Evolutionary conservation across 805 yeast species (phyloP), one percentile per base, ranked within the genome.

Genomic region (Candida boidinii): DNA sequence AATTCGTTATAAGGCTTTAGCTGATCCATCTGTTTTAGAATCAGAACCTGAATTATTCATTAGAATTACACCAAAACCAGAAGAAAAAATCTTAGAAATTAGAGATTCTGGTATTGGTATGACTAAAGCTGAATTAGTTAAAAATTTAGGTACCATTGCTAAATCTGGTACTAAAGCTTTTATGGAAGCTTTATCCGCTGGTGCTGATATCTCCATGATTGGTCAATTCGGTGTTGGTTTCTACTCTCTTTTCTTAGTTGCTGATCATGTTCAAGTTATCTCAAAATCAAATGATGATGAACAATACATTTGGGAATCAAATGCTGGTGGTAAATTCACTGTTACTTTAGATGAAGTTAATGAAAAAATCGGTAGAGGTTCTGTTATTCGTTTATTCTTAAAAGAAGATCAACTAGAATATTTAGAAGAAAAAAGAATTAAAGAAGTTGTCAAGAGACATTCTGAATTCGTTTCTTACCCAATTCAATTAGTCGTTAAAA

Each of bases 141-240:
- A 94, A 80, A 92, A 92, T 74, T 83, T 92, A 66, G 99, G 99
- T 81, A 92, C 97, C 48, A 92, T 92, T 61, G 99, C 99, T 60
- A 92, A 92, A 72, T 92, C 99, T 48, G 99, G 99, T 71, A 92
- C 99, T 53, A 92, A 92, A 73, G 86, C 95, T 51, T 92, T 92
- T 67, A 92, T 92, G 98, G 98, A 92, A 72, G 98, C 98, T 48
- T 75, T 94, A 48, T 81, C 95, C 47, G 97, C 96, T 46, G 98
- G 98, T 70, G 98, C 99, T 42, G 99, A 92, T 65, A 96, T 92
- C 43, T 88, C 97, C 45, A 92, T 92, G 98, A 92, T 92, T 70
- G 99, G 99, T 77, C 98, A 92, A 73, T 92, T 92, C 73, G 99
- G 99, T 87, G 98, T 92, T 53, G 99, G 99, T 79, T 92, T 92